phyloP scores from a whole-genome alignment of 2,329 filamentous ascomycete genomes.

The Penicillium verrucosum region DNA sequence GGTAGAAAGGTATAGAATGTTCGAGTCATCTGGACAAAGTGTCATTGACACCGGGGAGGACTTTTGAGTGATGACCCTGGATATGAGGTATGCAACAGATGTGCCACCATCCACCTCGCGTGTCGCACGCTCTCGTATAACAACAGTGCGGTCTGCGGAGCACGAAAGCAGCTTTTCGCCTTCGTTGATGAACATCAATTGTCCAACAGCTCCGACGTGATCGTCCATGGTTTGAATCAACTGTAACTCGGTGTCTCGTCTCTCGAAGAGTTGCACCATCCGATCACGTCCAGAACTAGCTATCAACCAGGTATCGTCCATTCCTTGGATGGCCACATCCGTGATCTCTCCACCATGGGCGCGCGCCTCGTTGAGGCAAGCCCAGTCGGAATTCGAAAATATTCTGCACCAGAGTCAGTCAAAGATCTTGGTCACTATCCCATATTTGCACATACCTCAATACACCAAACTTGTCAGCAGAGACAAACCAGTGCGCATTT shows the following conservation, averaged over 20 bases:
- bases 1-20: conserved; percentile 57
- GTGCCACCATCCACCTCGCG: conserved; percentile 56
- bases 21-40: conserved; percentile 59
- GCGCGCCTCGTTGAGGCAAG: conserved; percentile 68
- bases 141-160: conserved; percentile 81
- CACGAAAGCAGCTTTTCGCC: conserved; percentile 73
- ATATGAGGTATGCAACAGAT: conserved; percentile 71
- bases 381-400: conserved; percentile 51
- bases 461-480: conserved; percentile 83
- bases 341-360: conserved; percentile 85
- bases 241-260: conserved; percentile 59
- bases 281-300: conserved; percentile 85
- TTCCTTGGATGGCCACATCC: conserved; percentile 70
- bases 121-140: conserved; percentile 73
- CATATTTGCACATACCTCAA: conserved; percentile 50
- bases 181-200: conserved; percentile 71
- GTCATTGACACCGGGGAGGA: conserved; percentile 83
- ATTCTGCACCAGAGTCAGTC: conserved; percentile 28
- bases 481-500: conserved; percentile 66
- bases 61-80: conserved; percentile 76
- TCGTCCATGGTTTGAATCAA: conserved; percentile 90
- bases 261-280: conserved; percentile 84
- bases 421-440: neutral
- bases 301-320: conserved; percentile 61
- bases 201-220: conserved; percentile 80